These are phyloP conservation scores for Pseudocercospora pini-densiflorae DNA, from an alignment of 2,329 filamentous ascomycete genomes.

Conservation along the genomic window DNA sequence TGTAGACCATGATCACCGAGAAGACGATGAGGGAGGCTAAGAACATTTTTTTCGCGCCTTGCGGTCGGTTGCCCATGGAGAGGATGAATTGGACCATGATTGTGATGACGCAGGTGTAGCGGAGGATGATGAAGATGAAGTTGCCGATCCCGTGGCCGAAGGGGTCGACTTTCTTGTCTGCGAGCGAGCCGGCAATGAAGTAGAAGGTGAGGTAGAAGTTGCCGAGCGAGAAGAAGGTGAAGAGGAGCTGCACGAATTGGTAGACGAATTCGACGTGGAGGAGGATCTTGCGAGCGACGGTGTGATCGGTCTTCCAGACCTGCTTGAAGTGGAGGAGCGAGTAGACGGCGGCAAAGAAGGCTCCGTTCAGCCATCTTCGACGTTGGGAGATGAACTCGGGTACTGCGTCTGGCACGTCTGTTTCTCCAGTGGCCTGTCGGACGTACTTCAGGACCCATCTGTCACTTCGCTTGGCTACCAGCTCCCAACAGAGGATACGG, in stretches of 20 bases:
- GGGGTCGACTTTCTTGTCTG: slow-evolving; percentile 79
- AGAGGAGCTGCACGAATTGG: slow-evolving; percentile 87
- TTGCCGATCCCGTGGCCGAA: slow-evolving; percentile 86
- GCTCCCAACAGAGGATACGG: slow-evolving; percentile 89
- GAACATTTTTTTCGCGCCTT: slow-evolving; percentile 92
- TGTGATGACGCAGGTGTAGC: slow-evolving; percentile 83
- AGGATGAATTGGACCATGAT: slow-evolving; percentile 97
- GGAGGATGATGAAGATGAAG: slow-evolving; percentile 83
- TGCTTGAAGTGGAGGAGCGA: slow-evolving; percentile 94
- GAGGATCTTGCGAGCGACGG: slow-evolving; percentile 82
- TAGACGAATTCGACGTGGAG: slow-evolving; percentile 96
- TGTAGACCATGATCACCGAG: slow-evolving; percentile 93
- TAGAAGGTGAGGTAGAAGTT: slow-evolving; percentile 99
- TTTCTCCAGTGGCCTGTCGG: slow-evolving; percentile 94
- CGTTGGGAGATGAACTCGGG: slow-evolving; percentile 98
- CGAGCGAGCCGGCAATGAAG: slow-evolving; percentile 91
- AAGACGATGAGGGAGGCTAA: slow-evolving; percentile 88
- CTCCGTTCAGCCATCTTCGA: slow-evolving; percentile 95
- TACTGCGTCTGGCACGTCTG: slow-evolving; percentile 91
- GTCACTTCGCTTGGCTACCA: slow-evolving; percentile 93
- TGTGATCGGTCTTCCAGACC: slow-evolving; percentile 92
- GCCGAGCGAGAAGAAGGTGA: slow-evolving; percentile 95
- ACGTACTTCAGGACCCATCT: slow-evolving; percentile 99
- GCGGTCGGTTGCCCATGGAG: slow-evolving; percentile 92
- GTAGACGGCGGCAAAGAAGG: slow-evolving; percentile 98